A percentile compares a stretch with the other conserved stretches of the same genome.
These are phyloP conservation scores for Wickerhamomyces ciferrii DNA, from an alignment of 805 yeast genomes.

Conservation along the genomic window DNA sequence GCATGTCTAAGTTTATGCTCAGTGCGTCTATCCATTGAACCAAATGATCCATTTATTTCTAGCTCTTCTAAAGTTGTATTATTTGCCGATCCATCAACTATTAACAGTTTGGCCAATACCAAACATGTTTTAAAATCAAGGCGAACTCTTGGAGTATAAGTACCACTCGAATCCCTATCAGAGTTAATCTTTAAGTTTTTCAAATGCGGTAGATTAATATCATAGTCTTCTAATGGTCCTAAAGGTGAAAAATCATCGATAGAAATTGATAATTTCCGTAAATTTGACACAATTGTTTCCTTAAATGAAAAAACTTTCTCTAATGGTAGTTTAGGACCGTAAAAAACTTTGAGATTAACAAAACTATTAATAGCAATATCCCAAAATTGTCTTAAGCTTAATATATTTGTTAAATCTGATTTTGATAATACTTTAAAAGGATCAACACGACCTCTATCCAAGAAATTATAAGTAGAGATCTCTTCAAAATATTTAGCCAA, in stretches of 20 bases:
- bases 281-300: not conserved
- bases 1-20: constrained; percentile 15
- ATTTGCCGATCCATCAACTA: not conserved
- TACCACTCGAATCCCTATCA: too few relatives aligned
- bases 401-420: constrained; percentile 8
- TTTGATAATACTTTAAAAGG: constrained; percentile 7
- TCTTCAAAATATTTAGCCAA: constrained; percentile 14
- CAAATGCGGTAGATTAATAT: constrained; percentile 7
- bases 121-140: not conserved
- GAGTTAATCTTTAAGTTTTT: constrained; percentile 7
- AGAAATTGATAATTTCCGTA: constrained; percentile 7
- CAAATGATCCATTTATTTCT: constrained; percentile 18
- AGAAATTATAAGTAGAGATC: constrained; percentile 11
- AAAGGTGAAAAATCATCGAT: constrained; percentile 1
- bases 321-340: constrained; percentile 13
- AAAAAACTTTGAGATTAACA: constrained; percentile 8
- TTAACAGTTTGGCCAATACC: not conserved
- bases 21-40: constrained; percentile 11
- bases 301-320: constrained; percentile 8
- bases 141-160: too few relatives aligned
- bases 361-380: constrained; percentile 12
- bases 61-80: constrained; percentile 4
- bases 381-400: constrained; percentile 17
- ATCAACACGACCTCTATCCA: constrained; percentile 19
- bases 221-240: not conserved